These are phyloP conservation scores for Brettanomyces bruxellensis DNA, from an alignment of 805 yeast genomes.

Conservation along the genomic window DNA sequence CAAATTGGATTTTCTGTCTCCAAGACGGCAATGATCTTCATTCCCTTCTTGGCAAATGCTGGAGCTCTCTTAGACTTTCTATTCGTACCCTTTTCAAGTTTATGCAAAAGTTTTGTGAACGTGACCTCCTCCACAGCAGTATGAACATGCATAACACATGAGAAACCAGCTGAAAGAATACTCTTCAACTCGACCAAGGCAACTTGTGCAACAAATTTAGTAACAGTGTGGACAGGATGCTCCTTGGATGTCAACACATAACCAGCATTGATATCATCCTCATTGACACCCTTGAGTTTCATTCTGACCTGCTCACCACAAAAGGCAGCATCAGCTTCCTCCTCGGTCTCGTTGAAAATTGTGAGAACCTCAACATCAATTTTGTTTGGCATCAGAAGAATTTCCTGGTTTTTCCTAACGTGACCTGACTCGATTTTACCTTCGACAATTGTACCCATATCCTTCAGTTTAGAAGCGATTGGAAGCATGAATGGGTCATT, in stretches of 20 bases:
- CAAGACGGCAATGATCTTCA: constrained; percentile 91
- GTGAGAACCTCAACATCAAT: constrained; percentile 73
- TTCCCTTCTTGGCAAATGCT: constrained; percentile 97
- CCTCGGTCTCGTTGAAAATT: constrained; percentile 91
- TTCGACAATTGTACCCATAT: constrained; percentile 94
- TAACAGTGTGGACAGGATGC: constrained; percentile 85
- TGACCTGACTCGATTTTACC: constrained; percentile 98
- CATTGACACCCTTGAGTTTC: constrained; percentile 91
- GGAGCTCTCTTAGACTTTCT: constrained; percentile 95
- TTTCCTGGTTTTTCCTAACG: constrained; percentile 64
- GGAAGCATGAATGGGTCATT: constrained; percentile 98
- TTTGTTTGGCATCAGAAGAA: constrained; percentile 91
- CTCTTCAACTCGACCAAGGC: constrained; percentile 96
- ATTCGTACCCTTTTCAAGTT: constrained; percentile 93
- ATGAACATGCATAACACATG: constrained; percentile 98
- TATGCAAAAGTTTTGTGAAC: constrained; percentile 75
- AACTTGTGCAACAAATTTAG: constrained; percentile 88
- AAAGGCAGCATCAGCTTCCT: constrained; percentile 79
- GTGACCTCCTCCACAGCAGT: constrained; percentile 96
- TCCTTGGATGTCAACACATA: constrained; percentile 80
- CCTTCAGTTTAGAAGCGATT: constrained; percentile 88
- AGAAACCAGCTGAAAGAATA: constrained; percentile 88
- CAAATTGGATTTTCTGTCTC: constrained; percentile 85
- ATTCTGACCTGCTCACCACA: constrained; percentile 97
- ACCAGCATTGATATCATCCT: constrained; percentile 90